Conservation (phyloP, 1,139 yeast species). For the Sugiyamaella japonica region DNA sequence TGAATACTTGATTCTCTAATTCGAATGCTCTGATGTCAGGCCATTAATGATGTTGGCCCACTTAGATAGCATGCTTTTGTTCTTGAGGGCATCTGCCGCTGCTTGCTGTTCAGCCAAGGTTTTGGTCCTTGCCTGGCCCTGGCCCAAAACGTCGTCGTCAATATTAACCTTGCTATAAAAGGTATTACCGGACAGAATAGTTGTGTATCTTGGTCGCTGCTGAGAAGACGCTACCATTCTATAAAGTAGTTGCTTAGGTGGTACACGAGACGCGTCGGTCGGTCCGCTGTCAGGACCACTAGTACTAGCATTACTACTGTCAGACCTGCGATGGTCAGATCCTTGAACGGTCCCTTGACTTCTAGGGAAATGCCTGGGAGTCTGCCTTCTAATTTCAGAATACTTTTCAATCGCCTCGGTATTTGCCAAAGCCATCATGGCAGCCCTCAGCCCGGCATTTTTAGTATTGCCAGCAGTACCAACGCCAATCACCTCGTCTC, state of each 20-base stretch:
- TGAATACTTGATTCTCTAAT: background rate
- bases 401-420: constrained; percentile 62
- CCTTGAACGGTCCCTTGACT: constrained; percentile 18
- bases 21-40: background rate
- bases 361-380: constrained; percentile 47
- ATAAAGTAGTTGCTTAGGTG: constrained; percentile 64
- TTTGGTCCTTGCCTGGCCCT: constrained; percentile 26
- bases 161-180: constrained; percentile 22
- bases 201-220: constrained; percentile 58
- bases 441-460: constrained; percentile 74
- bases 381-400: constrained; percentile 56
- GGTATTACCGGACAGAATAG: constrained; percentile 11
- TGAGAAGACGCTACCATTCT: constrained; percentile 77
- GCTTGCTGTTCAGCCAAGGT: constrained; percentile 30
- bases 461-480: constrained; percentile 61
- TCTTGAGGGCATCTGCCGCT: constrained; percentile 27
- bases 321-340: background rate
- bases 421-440: constrained; percentile 66
- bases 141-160: constrained; percentile 25
- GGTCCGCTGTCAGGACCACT: background rate
- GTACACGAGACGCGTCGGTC: background rate
- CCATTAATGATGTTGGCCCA: constrained; percentile 5
- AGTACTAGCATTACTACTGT: background rate
- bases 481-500: constrained; percentile 51
- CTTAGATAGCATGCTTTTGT: constrained; percentile 12